Evolutionary conservation across 2,329 filamentous ascomycete species (phyloP), one percentile per base, ranked within the genome.

Genomic region (Ophiocordyceps sinensis): DNA sequence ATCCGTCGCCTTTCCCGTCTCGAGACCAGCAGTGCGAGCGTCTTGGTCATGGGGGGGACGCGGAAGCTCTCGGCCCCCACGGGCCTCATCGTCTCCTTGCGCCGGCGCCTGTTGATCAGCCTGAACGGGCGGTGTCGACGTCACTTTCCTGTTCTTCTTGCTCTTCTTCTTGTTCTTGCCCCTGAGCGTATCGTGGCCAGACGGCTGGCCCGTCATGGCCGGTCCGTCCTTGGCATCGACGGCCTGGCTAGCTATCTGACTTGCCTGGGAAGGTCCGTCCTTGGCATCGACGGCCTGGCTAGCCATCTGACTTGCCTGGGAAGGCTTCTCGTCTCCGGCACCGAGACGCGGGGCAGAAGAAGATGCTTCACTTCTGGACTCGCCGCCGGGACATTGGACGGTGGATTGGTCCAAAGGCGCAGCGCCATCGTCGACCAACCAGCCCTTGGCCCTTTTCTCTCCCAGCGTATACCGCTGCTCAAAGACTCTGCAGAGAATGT

Each of bases 81-180:
- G 6, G 23, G 9, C 23, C 6, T 26, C 23, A 26, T 35, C 23
- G 12, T n/a, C 32, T 21, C 13, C 10, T 5, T 9, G 13, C 13
- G 8, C 11, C 19, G 28, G 8, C n/a, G n/a, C 14, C 32, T 35
- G 13, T n/a, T 8, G 32, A 13, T 29, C 30, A 21, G 17, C 8
- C 26, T 36, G 23, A 13, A 15, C 37, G 13, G 17, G 37, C 6
- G 36, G n/a, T 17, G 23, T 28, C 26, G 5, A 17, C 14, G 28
- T 4, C 36, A 21, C 28, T 28, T 35, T 41, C 31, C 47, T 50
- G 21, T 35, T 29, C 43, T 48, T 53, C 34, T 48, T 57, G 38
- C 52, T 55, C n/a, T 47, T 49, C n/a, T 47, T 47, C 23, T 50
- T 56, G 38, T 45, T 51, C 10, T 45, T 49, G 14, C 41, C 36